Evolutionary conservation across 1,284 basidiomycete species (phyloP), one percentile per base, ranked within the genome.

Genomic region (Ceratobasidium sp.): DNA sequence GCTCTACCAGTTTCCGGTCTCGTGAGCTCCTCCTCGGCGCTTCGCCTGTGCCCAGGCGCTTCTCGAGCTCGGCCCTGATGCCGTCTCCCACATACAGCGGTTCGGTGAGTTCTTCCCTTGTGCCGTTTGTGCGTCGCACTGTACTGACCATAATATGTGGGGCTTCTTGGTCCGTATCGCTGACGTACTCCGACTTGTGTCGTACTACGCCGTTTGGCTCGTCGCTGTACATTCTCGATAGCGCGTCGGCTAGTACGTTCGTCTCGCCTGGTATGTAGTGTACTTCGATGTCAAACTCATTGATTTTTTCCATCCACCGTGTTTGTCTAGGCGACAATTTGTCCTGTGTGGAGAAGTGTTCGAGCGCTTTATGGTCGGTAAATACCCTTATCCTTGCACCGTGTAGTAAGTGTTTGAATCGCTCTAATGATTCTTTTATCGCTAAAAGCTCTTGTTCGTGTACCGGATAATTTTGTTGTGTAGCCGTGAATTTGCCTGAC

Each of bases 341-440:
- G 67, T 77, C 77, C 71, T 83, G 82, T 0, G 75, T 77, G 72
- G 75, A 60, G 3, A 83, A 64, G 71, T 77, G 76, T 36, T 79
- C 76, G 0, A 83, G 76, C 0, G 76, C 77, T 39, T 78, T 75
- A 57, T 83, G 82, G 62, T 83, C 82, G 0, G 80, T 81, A 4
- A 75, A 76, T 0, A 80, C 77, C 0, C 72, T 65, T 55, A 83
- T 81, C 1, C 76, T 74, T 1, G 72, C 69, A 12, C 82, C 82
- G 0, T 85, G 46, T 0, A 85, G 75, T n/a, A 81, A 77, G 0
- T 75, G 55, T 0, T 77, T 32, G 80, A 81, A 86, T 45, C 82
- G 82, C 32, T 79, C 76, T 0, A 84, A 73, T 0, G 79, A 80
- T 75, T 83, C 80, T 0, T 84, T 72, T 0, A 84, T 80, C 0